These are phyloP conservation scores for Mucor irregularis DNA, from an alignment of 371 early-diverging fungal genomes.

Conservation along the genomic window DNA sequence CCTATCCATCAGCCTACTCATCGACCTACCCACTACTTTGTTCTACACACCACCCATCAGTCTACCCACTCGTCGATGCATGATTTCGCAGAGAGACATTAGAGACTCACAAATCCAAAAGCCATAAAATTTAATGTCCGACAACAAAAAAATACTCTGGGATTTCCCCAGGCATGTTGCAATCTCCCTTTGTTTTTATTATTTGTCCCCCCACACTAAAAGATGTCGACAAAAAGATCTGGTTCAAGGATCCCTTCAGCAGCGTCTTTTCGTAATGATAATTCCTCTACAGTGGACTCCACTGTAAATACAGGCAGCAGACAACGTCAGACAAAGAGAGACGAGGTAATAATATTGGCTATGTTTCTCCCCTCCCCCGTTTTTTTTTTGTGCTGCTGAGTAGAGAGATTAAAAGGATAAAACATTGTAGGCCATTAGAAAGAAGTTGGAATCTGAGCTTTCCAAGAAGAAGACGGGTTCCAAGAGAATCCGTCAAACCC, in stretches of 20 bases:
- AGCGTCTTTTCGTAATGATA: slow-evolving; percentile 29
- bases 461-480: slow-evolving; percentile 55
- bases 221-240: slow-evolving; percentile 15
- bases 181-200: not conserved
- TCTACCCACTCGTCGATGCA: too few species aligned
- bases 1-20: too few species aligned
- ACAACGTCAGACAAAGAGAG: slow-evolving; percentile 46
- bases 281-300: slow-evolving; percentile 17
- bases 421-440: slow-evolving; percentile 65
- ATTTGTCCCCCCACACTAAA: not conserved
- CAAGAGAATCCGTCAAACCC: slow-evolving; percentile 38
- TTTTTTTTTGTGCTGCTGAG: not conserved
- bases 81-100: too few species aligned
- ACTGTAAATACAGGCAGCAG: slow-evolving; percentile 26
- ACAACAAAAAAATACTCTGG: too few species aligned
- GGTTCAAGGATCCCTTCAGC: slow-evolving; percentile 37
- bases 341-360: slow-evolving; percentile 30
- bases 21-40: too few species aligned
- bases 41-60: too few species aligned
- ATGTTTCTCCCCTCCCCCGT: not conserved
- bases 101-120: too few species aligned
- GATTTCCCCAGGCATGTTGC: too few species aligned
- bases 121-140: too few species aligned
- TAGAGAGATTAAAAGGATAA: not conserved
- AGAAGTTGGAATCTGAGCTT: slow-evolving; percentile 75